Base-by-base conservation (phyloP, 1,284 basidiomycete species). In the Pseudozyma tsukubaensis region DNA sequence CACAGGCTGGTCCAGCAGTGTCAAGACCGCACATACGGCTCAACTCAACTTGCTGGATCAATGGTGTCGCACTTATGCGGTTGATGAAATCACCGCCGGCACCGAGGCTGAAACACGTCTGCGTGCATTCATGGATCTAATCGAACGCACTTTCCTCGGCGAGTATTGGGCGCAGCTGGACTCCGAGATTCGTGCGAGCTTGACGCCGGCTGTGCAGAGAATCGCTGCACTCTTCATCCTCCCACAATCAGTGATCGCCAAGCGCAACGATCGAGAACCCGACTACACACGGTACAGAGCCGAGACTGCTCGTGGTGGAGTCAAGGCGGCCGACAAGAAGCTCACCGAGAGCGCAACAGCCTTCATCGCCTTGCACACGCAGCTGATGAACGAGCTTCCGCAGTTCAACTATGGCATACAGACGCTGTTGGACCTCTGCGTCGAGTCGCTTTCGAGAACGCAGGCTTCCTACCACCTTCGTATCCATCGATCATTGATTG, bases 381-480 rank as follows among this genome's bases (percentile, higher is more conserved):
- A 85, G 66, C 83, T 86, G 24, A 72, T 84, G 58, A 81, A 86
- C 43, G 86, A 86, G 60, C 74, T 86, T 19, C 86, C 86, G 2
- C 67, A 78, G 34, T 83, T 86, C 71, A 77, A 85, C 50, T 78
- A 79, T 53, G 81, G 83, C 57, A 70, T 85, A 5, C 80, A 83
- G 50, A 71, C 78, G n/a, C 72, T 85, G 29, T 65, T 85, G 48
- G 81, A 85, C 48, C 77, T 82, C 42, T 82, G 84, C 61, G 72
- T 85, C 54, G 69, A 74, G 12, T 77, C 81, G 36, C 82, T 85
- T 32, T 79, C 84, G 1, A 61, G 77, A 10, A 72, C 83, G 13
- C 85, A 85, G 58, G 77, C 79, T 8, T 64, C 77, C 1, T 82
- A 82, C 68, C 72, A 80, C 48, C 70, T 77, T 14, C 63, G 75